Percentiles rank a stretch among this genome's conserved stretches.
phyloP scores from a whole-genome alignment of 2,329 filamentous ascomycete species.

The Fusarium poae region DNA sequence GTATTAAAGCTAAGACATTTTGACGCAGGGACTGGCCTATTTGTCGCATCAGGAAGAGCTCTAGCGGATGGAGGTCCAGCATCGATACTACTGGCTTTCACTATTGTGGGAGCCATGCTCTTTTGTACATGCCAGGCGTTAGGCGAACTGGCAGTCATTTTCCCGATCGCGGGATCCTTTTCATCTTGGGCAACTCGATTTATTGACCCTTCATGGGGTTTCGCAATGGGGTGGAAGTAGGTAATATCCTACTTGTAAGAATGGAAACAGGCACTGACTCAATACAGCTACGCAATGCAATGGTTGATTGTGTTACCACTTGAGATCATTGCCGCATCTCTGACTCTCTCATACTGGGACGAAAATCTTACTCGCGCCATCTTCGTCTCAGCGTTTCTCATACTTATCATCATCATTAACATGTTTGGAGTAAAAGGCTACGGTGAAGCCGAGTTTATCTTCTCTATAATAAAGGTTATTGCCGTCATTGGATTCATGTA shows the following conservation, averaged over 20 bases:
- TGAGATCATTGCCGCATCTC: slow-evolving; percentile 87
- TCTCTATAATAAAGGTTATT: slow-evolving; percentile 86
- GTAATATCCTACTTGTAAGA: slow-evolving; percentile 49
- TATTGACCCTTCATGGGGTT: slow-evolving; percentile 92
- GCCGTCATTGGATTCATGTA: slow-evolving; percentile 91
- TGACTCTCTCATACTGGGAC: slow-evolving; percentile 88
- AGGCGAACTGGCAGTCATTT: slow-evolving; percentile 90
- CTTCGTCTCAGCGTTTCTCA: slow-evolving; percentile 86
- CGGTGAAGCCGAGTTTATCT: slow-evolving; percentile 89
- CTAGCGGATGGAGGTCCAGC: slow-evolving; percentile 81
- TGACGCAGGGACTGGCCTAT: slow-evolving; percentile 78
- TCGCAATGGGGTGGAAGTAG: slow-evolving; percentile 94
- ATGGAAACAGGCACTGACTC: slow-evolving; percentile 8
- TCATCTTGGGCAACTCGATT: slow-evolving; percentile 93
- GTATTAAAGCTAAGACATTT: slow-evolving; percentile 30
- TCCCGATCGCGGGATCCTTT: slow-evolving; percentile 92
- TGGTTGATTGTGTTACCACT: slow-evolving; percentile 88
- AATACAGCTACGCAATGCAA: slow-evolving; percentile 80
- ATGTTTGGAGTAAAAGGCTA: slow-evolving; percentile 90
- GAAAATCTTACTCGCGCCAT: slow-evolving; percentile 73
- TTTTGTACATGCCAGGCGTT: slow-evolving; percentile 93
- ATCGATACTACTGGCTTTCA: slow-evolving; percentile 81
- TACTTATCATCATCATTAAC: slow-evolving; percentile 83
- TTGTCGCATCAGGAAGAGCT: slow-evolving; percentile 83
- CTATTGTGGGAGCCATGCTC: slow-evolving; percentile 85